These are phyloP conservation scores for Aureobasidium sp. DNA, from an alignment of 2,329 filamentous ascomycete genomes.

Conservation along the genomic window DNA sequence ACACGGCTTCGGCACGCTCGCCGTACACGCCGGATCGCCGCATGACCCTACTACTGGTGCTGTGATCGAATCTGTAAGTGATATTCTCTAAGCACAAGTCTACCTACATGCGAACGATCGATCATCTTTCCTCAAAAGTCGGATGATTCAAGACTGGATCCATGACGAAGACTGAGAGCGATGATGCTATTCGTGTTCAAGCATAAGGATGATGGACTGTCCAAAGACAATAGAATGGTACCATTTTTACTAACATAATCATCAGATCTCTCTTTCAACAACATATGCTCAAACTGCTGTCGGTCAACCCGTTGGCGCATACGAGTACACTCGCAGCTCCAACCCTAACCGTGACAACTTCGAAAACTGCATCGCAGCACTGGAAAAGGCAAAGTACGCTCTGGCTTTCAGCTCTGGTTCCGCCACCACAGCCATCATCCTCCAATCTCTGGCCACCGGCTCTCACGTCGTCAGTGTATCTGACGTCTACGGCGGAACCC, in stretches of 20 bases:
- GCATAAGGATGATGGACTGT: no score
- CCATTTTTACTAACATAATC: background rate
- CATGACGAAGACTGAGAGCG: no score
- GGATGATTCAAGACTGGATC: no score
- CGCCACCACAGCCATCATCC: conserved; percentile 83
- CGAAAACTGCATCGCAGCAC: conserved; percentile 78
- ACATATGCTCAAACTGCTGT: conserved; percentile 90
- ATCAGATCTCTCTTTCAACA: conserved; percentile 81
- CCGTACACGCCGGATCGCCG: conserved; percentile 86
- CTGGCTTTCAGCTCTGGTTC: conserved; percentile 92
- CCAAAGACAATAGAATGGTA: no score
- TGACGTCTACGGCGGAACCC: conserved; percentile 95
- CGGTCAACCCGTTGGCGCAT: conserved; percentile 76
- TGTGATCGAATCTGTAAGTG: conserved; percentile 69
- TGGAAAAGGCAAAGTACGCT: conserved; percentile 87
- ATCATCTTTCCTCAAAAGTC: no score
- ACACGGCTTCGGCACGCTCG: conserved; percentile 81
- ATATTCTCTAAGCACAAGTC: background rate
- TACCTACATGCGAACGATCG: background rate
- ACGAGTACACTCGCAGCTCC: conserved; percentile 87
- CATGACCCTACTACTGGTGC: conserved; percentile 88
- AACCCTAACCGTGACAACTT: conserved; percentile 97
- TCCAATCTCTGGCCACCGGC: conserved; percentile 83
- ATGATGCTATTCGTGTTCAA: no score
- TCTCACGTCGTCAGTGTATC: conserved; percentile 95